phyloP scores from a whole-genome alignment of 2,329 filamentous ascomycete species.

The Fusarium domesticum region DNA sequence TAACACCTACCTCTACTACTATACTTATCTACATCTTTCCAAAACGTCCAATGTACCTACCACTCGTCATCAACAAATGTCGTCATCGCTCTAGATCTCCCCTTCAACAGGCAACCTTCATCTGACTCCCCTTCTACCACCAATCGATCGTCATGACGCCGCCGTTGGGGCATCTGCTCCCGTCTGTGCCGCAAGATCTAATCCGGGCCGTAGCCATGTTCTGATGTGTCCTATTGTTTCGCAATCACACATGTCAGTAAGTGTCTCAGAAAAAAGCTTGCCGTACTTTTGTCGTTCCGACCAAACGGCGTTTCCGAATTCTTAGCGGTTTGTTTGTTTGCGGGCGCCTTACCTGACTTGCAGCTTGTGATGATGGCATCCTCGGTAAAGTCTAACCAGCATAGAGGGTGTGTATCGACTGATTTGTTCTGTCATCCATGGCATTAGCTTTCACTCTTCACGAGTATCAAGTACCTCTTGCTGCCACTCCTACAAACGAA shows the following conservation, averaged over 20 bases:
- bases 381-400: slow-evolving; percentile 91
- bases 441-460: slow-evolving; percentile 15
- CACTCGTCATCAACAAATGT: slow-evolving; percentile 12
- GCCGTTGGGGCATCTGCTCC: slow-evolving; percentile 19
- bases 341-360: slow-evolving; percentile 67
- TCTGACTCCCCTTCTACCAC: slow-evolving; percentile 6
- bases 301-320: slow-evolving; percentile 8
- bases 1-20: slow-evolving; percentile 14
- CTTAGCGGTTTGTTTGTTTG: not conserved
- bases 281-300: slow-evolving; percentile 5
- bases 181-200: slow-evolving; percentile 26
- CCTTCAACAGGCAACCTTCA: slow-evolving; percentile 1
- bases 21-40: slow-evolving; percentile 4
- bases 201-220: slow-evolving; percentile 66
- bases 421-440: slow-evolving; percentile 61
- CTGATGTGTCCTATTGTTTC: slow-evolving; percentile 63
- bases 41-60: not conserved
- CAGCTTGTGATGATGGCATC: slow-evolving; percentile 91
- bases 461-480: too few species aligned
- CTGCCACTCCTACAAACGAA: too few species aligned
- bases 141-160: slow-evolving; percentile 14
- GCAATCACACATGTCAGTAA: slow-evolving; percentile 18
- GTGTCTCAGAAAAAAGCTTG: slow-evolving; percentile 4
- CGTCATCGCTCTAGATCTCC: slow-evolving; percentile 11
- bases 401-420: slow-evolving; percentile 81